These are phyloP conservation scores for Tuber calosporum DNA, from an alignment of 495 filamentous ascomycete genomes.

Conservation along the genomic window DNA sequence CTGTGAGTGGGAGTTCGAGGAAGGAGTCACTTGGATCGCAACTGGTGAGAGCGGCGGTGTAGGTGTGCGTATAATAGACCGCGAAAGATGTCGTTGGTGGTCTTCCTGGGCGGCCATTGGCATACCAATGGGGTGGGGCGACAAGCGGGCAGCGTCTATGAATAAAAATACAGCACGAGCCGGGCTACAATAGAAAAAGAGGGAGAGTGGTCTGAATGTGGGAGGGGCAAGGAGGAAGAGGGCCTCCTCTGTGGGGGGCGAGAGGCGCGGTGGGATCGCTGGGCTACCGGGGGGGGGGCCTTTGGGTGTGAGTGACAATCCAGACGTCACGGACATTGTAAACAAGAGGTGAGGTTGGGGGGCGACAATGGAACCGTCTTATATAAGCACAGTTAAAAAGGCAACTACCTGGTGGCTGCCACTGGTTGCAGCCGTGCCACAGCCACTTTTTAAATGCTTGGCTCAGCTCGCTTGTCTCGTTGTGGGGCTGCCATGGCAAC, in stretches of 20 bases:
- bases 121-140: background rate
- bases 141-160: background rate
- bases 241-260: conserved; percentile 4
- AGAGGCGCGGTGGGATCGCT: background rate
- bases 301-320: background rate
- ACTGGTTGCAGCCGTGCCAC: background rate
- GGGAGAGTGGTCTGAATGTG: background rate
- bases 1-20: conserved; percentile 8
- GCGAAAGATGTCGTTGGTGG: conserved; percentile 13
- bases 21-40: conserved; percentile 21
- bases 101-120: conserved; percentile 23
- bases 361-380: conserved; percentile 31
- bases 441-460: background rate
- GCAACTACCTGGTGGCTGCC: background rate
- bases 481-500: background rate
- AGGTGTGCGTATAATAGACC: conserved; percentile 20
- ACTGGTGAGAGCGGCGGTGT: conserved; percentile 24
- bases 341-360: background rate
- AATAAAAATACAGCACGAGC: background rate
- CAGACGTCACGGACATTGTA: background rate
- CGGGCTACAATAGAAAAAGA: background rate
- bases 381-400: background rate
- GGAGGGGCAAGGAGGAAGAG: background rate
- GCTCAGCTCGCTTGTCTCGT: background rate
- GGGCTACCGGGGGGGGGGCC: background rate